Evolutionary conservation across 1,139 yeast species (phyloP).

Genomic region (Suhomyces bokatorum): DNA sequence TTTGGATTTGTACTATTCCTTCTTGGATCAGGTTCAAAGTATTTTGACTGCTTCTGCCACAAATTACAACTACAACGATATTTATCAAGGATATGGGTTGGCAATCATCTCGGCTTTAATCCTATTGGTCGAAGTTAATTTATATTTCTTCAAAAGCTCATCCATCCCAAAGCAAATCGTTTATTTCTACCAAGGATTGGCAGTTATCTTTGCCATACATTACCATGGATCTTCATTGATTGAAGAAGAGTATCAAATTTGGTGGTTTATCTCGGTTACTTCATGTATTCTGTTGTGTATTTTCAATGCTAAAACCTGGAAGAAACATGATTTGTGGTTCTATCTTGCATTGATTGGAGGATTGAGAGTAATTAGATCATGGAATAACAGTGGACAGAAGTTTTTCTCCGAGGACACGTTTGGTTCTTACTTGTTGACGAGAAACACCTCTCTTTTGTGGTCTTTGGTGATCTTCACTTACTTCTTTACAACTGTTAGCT

Average conservation of each 20-base stretch:
- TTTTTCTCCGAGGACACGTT: conserved; percentile 47
- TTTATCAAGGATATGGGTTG: conserved; percentile 47
- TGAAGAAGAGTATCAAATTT: conserved; percentile 95
- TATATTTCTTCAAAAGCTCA: conserved; percentile 18
- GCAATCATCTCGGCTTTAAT: conserved; percentile 27
- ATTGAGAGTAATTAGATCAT: conserved; percentile 68
- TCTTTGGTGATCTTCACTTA: conserved; percentile 45
- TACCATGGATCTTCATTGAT: conserved; percentile 89
- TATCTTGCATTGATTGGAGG: conserved; percentile 35
- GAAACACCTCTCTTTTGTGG: conserved; percentile 48
- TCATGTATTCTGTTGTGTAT: conserved; percentile 18
- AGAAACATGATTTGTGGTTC: conserved; percentile 1
- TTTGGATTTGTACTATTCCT: conserved; percentile 29
- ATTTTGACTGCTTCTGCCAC: conserved; percentile 67
- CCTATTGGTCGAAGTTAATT: conserved; percentile 18
- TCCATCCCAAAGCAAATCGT: conserved; percentile 18
- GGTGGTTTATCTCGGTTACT: conserved; percentile 78
- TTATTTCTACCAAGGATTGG: conserved; percentile 29
- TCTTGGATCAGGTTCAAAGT: conserved; percentile 53
- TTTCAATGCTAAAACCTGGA: conserved; percentile 8
- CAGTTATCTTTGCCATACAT: conserved; percentile 51
- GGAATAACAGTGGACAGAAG: conserved; percentile 93
- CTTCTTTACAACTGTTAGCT: conserved; percentile 21
- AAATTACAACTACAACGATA: conserved; percentile 59
- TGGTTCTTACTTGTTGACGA: conserved; percentile 45